Evolutionary conservation across 1,284 basidiomycete genomes (phyloP), one percentile per base, ranked within the genome.

Genomic region (Ceratobasidium sp.): DNA sequence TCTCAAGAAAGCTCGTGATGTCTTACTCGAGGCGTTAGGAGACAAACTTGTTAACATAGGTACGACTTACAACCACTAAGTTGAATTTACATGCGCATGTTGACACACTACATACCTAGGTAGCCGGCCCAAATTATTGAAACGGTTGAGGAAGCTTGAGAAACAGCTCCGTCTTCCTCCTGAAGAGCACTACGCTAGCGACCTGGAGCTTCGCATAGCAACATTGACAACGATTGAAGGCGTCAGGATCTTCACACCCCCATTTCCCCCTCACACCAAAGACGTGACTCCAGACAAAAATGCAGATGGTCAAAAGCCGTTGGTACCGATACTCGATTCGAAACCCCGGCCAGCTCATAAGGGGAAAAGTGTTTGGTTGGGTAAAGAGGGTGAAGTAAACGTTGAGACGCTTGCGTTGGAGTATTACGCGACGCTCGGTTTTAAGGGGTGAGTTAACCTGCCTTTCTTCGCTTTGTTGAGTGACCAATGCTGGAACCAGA

Each of bases 321-420:
- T n/a, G n/a, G n/a, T 41, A 39, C 30, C 30, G 16, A 12, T 46
- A 45, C 12, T 23, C 53, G 34, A 50, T n/a, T 10, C 26, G 9
- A 41, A 65, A 18, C 3, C 18, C 18, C 48, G 30, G n/a, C 52
- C 18, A 28, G 41, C 14, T 71, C 43, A 80, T 80, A 87, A 80
- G 46, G 90, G 89, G 45, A 96, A 97, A 80, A 92, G 92, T 12
- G 82, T 90, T 0, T 99, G 97, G 97, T 78, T 85, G 28, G 93
- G 94, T 1, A 83, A 84, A 55, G 85, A 91, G 65, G 87, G 84
- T 2, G 83, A 87, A 45, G 86, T 96, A 32, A 89, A 87, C 18
- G 97, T 99, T 2, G 97, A 99, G 79, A 87, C 84, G 3, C 85
- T 93, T 74, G 94, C 93, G 1, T 83, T 98, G 50, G 89, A 97